Percentiles rank a stretch among this genome's conserved stretches.
Evolutionary conservation across 208 protist genomes (phyloP).

Genomic region (Jaenimonas drosophilae): DNA sequence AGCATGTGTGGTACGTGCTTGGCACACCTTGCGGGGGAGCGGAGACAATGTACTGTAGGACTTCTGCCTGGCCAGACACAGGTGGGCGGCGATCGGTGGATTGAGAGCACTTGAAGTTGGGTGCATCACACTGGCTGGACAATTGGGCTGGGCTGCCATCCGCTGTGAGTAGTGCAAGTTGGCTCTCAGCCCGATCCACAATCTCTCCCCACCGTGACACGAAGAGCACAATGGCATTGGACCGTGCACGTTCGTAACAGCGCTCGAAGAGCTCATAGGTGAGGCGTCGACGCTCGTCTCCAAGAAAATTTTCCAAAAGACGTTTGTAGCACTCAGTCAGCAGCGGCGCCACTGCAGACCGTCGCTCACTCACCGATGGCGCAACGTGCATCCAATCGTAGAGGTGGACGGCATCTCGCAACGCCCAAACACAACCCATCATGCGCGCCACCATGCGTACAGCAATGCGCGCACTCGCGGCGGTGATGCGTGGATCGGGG

Average conservation of each 20-base stretch:
- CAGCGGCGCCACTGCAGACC: conserved; percentile 1
- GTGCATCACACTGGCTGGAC: neutral
- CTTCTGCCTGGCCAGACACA: neutral
- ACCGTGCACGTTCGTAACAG: conserved; percentile 59
- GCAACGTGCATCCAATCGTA: conserved; percentile 43
- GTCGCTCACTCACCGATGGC: conserved; percentile 8
- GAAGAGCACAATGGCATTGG: conserved; percentile 34
- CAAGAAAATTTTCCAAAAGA: conserved; percentile 22
- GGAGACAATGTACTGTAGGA: conserved; percentile 13
- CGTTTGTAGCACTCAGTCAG: conserved; percentile 20
- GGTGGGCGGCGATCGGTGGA: no score
- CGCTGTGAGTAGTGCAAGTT: conserved; percentile 24
- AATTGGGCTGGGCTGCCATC: conserved; percentile 6
- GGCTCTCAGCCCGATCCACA: conserved; percentile 21
- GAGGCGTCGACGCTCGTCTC: conserved; percentile 33
- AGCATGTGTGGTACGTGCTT: conserved; percentile 34
- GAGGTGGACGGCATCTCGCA: conserved; percentile 36
- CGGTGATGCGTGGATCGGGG: conserved; percentile 13
- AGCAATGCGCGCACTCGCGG: conserved; percentile 34
- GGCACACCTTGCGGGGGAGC: conserved; percentile 31
- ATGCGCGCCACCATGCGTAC: conserved; percentile 64
- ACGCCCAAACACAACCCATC: conserved; percentile 31
- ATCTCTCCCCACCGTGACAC: conserved; percentile 38
- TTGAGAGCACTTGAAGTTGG: no score
- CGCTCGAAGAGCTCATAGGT: conserved; percentile 42